Conservation (phyloP, 2,329 filamentous ascomycete genomes). For the Parascedosporium putredinis region DNA sequence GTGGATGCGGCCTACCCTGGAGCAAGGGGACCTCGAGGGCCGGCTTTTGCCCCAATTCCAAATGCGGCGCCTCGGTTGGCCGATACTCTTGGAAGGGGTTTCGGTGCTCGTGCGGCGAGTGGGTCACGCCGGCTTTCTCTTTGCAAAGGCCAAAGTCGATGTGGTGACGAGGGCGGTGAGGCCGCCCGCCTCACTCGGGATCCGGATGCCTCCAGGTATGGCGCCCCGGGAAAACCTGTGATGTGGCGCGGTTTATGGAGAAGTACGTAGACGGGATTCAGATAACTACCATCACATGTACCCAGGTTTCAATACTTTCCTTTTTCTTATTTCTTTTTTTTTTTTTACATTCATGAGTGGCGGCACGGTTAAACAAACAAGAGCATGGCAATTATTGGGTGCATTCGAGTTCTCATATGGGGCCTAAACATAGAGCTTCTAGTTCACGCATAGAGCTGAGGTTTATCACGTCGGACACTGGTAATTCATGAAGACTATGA, state of each 20-base stretch:
- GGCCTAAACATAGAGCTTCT: no score
- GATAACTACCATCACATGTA: no score
- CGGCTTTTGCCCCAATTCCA: conserved; percentile 71
- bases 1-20: conserved; percentile 85
- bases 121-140: conserved; percentile 86
- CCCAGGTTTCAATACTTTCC: no score
- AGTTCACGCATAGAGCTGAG: no score
- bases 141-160: conserved; percentile 76
- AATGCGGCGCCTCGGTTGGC: conserved; percentile 75
- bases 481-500: no score
- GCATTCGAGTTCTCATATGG: no score
- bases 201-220: conserved; percentile 43
- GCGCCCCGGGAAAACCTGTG: conserved; percentile 25
- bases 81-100: conserved; percentile 96
- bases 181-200: conserved; percentile 27
- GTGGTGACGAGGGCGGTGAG: conserved; percentile 34
- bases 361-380: no score
- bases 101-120: conserved; percentile 80
- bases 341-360: no score
- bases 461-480: no score
- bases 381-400: no score
- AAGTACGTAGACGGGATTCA: no score
- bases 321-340: no score
- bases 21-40: conserved; percentile 72
- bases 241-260: conserved; percentile 7